Percentiles rank a stretch among this genome's conserved stretches.
Evolutionary conservation across 108 stramenopile genomes (phyloP).

Genomic region (Stephanodiscus minutulus): DNA sequence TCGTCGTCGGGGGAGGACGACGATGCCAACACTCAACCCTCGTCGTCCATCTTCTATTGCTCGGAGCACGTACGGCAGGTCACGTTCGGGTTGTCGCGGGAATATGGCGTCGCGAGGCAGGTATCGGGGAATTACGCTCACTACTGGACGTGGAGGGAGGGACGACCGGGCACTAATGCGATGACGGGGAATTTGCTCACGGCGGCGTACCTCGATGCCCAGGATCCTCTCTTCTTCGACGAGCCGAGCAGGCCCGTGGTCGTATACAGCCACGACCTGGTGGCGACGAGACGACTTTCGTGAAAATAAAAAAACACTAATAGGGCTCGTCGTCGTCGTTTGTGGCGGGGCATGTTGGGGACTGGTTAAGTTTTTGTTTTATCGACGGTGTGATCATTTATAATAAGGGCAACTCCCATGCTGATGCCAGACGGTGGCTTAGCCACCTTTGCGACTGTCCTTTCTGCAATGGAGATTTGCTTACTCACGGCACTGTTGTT

Average conservation of each 20-base stretch:
- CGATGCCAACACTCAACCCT: too few species aligned
- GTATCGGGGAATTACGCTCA: constrained; percentile 75
- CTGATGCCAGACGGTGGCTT: neutral
- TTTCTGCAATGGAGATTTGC: constrained; percentile 3
- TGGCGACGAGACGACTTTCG: constrained; percentile 20
- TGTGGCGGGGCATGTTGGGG: too few species aligned
- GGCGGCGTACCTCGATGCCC: constrained; percentile 78
- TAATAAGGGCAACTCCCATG: neutral
- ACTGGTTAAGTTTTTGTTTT: too few species aligned
- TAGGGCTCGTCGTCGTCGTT: too few species aligned
- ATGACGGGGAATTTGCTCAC: constrained; percentile 77
- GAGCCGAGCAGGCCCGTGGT: constrained; percentile 82
- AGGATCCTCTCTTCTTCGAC: constrained; percentile 81
- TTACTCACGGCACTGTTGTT: neutral
- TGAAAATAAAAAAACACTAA: neutral
- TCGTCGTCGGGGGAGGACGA: neutral
- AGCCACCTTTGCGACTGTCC: neutral
- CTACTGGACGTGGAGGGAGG: constrained; percentile 74
- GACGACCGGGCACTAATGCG: neutral
- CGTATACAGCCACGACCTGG: constrained; percentile 71
- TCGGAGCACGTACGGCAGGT: constrained; percentile 84
- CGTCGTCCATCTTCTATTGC: constrained; percentile 57
- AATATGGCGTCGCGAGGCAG: constrained; percentile 80
- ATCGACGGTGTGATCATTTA: too few species aligned
- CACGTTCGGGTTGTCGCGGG: constrained; percentile 70